Evolutionary conservation across 208 protist species (phyloP), one percentile per base, ranked within the genome.

Genomic region (Leishmania braziliensis): DNA sequence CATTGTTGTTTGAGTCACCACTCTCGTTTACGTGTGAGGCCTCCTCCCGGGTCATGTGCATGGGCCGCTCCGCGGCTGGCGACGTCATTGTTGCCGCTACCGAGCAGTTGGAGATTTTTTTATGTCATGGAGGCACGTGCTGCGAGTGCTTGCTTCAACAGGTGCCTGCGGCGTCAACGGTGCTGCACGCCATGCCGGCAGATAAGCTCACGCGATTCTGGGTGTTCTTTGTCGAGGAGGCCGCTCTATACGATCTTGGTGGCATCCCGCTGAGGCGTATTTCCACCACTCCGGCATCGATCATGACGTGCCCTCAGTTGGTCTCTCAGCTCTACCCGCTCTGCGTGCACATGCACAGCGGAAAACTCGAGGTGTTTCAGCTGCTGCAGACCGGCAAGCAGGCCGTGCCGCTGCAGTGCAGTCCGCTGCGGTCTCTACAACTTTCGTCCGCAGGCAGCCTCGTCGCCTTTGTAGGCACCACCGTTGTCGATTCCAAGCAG

Each of bases 171-270:
- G 51, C 56, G 3, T 16, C 29, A 9, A 54, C n/a, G 26, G 39
- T 81, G 29, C 72, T 85, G 46, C 58, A 54, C 46, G 71, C 75
- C 16, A 66, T 70, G 3, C 69, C 77, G 0, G 77, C 70, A 0
- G 82, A 79, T 20, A 29, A 14, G 23, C 16, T n/a, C 54, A 62
- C 71, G 23, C 54, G 14, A 5, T 77, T 85, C 29, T 85, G 82
- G 82, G 82, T 80, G 12, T 85, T 80, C 72, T 85, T 81, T 36
- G 36, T 56, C 33, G 20, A 29, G 26, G 82, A 80, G 43, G 82
- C 77, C 6, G 54, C 50, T 26, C 54, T 85, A 0, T 81, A 85
- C 72, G 63, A 73, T 46, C 53, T 26, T 39, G 39, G 16, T 4
- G 82, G 82, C 12, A 16, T 72, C 9, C 74, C 70, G 50, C 62